Conservation (phyloP, 108 stramenopile species). For the Nitzschia sp. region DNA sequence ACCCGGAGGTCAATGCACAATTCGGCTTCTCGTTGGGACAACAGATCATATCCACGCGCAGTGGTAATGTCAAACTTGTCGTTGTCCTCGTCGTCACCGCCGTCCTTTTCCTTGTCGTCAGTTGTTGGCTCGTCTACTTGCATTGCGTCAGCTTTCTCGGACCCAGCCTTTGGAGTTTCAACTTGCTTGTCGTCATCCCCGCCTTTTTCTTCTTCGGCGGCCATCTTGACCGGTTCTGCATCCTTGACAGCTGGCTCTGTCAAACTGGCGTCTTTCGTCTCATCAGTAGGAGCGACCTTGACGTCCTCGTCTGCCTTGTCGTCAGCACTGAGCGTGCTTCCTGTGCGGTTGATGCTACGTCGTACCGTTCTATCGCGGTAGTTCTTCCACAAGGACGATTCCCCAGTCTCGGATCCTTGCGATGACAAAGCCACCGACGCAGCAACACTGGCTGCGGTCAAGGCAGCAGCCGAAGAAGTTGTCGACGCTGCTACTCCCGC, state of each 20-base stretch:
- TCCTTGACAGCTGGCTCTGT: not conserved
- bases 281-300: not conserved
- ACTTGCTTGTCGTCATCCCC: not conserved
- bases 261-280: not conserved
- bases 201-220: constrained; percentile 9
- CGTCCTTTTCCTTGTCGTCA: constrained; percentile 26
- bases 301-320: constrained; percentile 6
- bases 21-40: constrained; percentile 66
- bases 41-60: constrained; percentile 56
- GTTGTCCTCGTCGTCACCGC: constrained; percentile 9
- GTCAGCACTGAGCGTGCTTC: not conserved
- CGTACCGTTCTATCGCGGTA: constrained; percentile 43
- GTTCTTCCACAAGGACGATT: constrained; percentile 45
- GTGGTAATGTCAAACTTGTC: constrained; percentile 32
- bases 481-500: not conserved
- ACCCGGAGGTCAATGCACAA: constrained; percentile 66
- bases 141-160: not conserved
- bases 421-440: not conserved
- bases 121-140: constrained; percentile 8
- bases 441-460: not conserved
- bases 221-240: constrained; percentile 7
- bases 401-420: constrained; percentile 3
- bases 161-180: not conserved
- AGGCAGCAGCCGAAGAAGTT: not conserved
- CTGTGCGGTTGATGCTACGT: constrained; percentile 30